These are phyloP conservation scores for Metarhizium sp. DNA, from an alignment of 2,329 filamentous ascomycete genomes.

Conservation along the genomic window DNA sequence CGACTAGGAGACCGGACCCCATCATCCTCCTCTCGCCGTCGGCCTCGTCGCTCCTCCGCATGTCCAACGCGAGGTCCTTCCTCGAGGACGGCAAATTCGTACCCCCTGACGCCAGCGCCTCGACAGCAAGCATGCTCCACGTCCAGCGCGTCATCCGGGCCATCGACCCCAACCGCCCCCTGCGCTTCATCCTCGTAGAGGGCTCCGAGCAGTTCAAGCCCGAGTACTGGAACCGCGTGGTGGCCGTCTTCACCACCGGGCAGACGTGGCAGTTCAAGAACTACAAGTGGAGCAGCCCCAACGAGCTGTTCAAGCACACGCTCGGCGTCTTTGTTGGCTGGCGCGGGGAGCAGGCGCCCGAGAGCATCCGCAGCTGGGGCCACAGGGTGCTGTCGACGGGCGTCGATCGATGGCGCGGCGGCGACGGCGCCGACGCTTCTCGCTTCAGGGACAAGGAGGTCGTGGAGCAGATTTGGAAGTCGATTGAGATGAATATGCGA, in stretches of 20 bases:
- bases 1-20: conserved; percentile 54
- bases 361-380: conserved; percentile 75
- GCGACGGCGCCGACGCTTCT: conserved; percentile 41
- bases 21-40: conserved; percentile 97
- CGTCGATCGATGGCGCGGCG: conserved; percentile 72
- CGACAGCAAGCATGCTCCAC: conserved; percentile 72
- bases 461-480: conserved; percentile 85
- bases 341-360: conserved; percentile 72
- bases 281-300: conserved; percentile 89
- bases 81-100: conserved; percentile 76
- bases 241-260: conserved; percentile 94
- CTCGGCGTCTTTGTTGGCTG: conserved; percentile 86
- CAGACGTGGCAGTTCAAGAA: conserved; percentile 98
- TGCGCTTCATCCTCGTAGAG: conserved; percentile 94
- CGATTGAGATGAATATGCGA: conserved; percentile 81
- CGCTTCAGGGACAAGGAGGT: conserved; percentile 85
- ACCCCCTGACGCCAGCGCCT: conserved; percentile 61
- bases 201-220: conserved; percentile 91
- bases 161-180: conserved; percentile 60
- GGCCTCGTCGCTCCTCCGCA: conserved; percentile 85
- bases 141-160: conserved; percentile 67
- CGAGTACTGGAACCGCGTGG: conserved; percentile 92
- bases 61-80: conserved; percentile 94
- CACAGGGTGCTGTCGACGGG: conserved; percentile 68
- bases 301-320: conserved; percentile 82